These are phyloP conservation scores for Clavariopsis aquatica DNA, from an alignment of 495 filamentous ascomycete genomes.

Conservation along the genomic window DNA sequence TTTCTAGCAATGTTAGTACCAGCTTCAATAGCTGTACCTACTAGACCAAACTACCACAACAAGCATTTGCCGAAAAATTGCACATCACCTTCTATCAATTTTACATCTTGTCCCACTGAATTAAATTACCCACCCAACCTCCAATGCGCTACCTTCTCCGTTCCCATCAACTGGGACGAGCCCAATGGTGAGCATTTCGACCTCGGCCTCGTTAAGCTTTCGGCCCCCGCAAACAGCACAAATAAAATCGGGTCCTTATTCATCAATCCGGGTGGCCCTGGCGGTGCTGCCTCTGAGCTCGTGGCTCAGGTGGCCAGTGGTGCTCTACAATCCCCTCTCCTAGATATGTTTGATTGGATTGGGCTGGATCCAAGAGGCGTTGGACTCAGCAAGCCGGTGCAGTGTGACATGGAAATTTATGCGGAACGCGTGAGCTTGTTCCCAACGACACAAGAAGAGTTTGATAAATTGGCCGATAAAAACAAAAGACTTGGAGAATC, in stretches of 20 bases:
- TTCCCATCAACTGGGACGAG: slow-evolving; percentile 23
- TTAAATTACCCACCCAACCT: neutral
- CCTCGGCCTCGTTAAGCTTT: slow-evolving; percentile 18
- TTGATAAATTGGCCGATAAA: slow-evolving; percentile 34
- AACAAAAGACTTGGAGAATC: slow-evolving; percentile 45
- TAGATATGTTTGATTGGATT: slow-evolving; percentile 14
- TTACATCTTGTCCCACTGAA: neutral
- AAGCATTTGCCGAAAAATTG: neutral
- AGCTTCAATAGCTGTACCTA: neutral
- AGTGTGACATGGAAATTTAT: slow-evolving; percentile 45
- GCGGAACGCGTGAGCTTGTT: slow-evolving; percentile 42
- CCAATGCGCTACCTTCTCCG: slow-evolving; percentile 11
- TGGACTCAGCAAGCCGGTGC: slow-evolving; percentile 46
- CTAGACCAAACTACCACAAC: neutral
- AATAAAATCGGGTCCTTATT: slow-evolving; percentile 43
- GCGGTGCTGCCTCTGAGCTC: slow-evolving; percentile 32
- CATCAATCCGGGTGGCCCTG: slow-evolving; percentile 48
- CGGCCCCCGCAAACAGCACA: slow-evolving; percentile 28
- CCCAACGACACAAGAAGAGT: slow-evolving; percentile 42
- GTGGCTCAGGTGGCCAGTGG: neutral
- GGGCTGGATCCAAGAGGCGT: slow-evolving; percentile 34
- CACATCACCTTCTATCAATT: neutral
- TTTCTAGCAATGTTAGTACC: neutral
- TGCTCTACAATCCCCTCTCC: neutral
- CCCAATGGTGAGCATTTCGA: slow-evolving; percentile 16